Percentiles rank a stretch among this genome's conserved stretches.
These are phyloP conservation scores for Aspergillus ruber DNA, from an alignment of 2,329 filamentous ascomycete species.

Conservation along the genomic window DNA sequence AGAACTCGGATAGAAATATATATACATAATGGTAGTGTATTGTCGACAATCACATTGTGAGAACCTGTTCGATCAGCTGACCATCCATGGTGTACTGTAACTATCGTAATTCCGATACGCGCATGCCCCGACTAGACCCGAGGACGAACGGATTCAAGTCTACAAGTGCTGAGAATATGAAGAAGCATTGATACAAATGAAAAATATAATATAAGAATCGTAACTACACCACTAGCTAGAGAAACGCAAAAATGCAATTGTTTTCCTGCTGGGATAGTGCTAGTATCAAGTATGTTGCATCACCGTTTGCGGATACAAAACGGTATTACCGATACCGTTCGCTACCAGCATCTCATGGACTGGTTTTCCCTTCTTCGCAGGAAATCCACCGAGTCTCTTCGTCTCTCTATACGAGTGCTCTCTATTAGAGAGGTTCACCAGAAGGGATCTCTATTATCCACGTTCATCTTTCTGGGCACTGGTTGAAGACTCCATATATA, in stretches of 20 bases:
- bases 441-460: not conserved
- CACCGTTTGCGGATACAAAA: conserved; percentile 12
- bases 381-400: not conserved
- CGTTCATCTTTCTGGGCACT: not conserved
- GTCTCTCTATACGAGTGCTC: not conserved
- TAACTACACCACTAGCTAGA: not conserved
- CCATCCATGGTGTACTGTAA: not conserved
- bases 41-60: too few relatives aligned
- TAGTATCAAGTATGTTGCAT: conserved; percentile 5
- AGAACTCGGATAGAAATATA: too few relatives aligned
- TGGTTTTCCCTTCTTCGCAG: not conserved
- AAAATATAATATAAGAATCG: not conserved
- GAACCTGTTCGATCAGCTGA: too few relatives aligned
- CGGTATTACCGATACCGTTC: conserved; percentile 9
- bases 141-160: not conserved
- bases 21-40: too few relatives aligned
- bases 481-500: not conserved
- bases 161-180: too few relatives aligned
- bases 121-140: not conserved
- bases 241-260: not conserved
- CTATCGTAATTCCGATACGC: not conserved
- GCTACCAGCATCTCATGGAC: conserved; percentile 3
- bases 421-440: not conserved
- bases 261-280: not conserved
- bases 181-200: too few relatives aligned